Evolutionary conservation across 2,329 filamentous ascomycete species (phyloP).

Genomic region (Iodosphaeria phyllophila): DNA sequence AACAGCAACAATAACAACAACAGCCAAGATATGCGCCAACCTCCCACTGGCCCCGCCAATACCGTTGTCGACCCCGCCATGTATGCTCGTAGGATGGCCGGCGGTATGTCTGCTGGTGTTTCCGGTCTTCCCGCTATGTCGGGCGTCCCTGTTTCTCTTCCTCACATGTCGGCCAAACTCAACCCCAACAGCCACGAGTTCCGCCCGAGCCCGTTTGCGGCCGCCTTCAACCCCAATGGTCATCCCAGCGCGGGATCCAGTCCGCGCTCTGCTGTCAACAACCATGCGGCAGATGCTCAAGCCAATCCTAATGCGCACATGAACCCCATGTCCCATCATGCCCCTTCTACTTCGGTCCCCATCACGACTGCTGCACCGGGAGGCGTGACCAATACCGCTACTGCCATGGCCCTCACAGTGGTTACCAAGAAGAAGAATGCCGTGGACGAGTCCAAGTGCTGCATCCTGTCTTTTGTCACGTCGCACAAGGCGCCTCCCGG

Average conservation of each 20-base stretch:
- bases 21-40: constrained; percentile 47
- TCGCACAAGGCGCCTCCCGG: constrained; percentile 30
- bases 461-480: constrained; percentile 34
- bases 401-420: constrained; percentile 21
- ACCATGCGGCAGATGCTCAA: constrained; percentile 18
- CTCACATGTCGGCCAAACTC: constrained; percentile 34
- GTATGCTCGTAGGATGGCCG: constrained; percentile 29
- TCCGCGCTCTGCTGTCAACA: constrained; percentile 43
- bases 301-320: no score
- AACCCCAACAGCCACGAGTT: constrained; percentile 62
- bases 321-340: no score
- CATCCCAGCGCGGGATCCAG: constrained; percentile 52
- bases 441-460: constrained; percentile 51
- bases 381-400: no score
- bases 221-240: constrained; percentile 58
- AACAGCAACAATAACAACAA: no score
- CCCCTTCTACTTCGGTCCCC: no score
- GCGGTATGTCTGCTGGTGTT: constrained; percentile 32
- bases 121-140: no score
- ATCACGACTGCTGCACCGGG: no score
- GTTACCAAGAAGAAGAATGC: constrained; percentile 55
- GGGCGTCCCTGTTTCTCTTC: no score
- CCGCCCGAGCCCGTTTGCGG: constrained; percentile 65
- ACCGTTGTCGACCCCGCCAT: constrained; percentile 27
- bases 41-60: constrained; percentile 56